Evolutionary conservation across 495 filamentous ascomycete species (phyloP), one percentile per base, ranked within the genome.

Genomic region (Penicillium salamii): DNA sequence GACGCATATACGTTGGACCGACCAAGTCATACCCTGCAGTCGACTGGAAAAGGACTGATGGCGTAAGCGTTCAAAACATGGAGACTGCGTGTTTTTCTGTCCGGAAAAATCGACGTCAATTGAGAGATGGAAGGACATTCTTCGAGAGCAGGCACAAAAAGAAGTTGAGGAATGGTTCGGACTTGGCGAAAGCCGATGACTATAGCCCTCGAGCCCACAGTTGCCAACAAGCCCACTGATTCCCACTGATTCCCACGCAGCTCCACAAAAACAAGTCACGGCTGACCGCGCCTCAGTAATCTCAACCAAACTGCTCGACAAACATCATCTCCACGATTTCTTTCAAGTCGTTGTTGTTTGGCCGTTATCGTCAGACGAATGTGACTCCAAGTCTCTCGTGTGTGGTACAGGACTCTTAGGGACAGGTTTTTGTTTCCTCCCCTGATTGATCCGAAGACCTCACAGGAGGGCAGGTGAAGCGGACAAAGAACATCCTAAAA

Each of bases 351-450:
- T 45, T 34, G 29, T 42, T 19, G 28, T 42, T 31, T 38, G 20
- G 34, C 28, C 24, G 9, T 26, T 38, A 17, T 5, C 19, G 21
- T 29, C 5, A 34, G 49, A 40, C 24, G 23, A 42, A 31, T 17
- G 33, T 45, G 49, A 41, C 53, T 35, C 48, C 53, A 21, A 54
- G 41, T 71, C 69, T 80, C 78, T 85, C 82, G 80, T 88, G 69
- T 81, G 86, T 82, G 65, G 77, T 80, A 85, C 86, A 87, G 78
- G 81, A 78, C 83, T 84, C 81, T 86, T 84, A 65, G 67, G 78
- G 87, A 91, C 81, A 81, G 75, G 87, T 86, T 87, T 92, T 91
- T 90, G 86, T 77, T 88, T 91, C 86, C 86, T 84, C 85, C 81
- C 81, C 80, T 52, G 32, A 38, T 59, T 31, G 26, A 39, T 29